Base-by-base conservation (phyloP, 768 basidiomycete species). In the Termitomyces sp. region DNA sequence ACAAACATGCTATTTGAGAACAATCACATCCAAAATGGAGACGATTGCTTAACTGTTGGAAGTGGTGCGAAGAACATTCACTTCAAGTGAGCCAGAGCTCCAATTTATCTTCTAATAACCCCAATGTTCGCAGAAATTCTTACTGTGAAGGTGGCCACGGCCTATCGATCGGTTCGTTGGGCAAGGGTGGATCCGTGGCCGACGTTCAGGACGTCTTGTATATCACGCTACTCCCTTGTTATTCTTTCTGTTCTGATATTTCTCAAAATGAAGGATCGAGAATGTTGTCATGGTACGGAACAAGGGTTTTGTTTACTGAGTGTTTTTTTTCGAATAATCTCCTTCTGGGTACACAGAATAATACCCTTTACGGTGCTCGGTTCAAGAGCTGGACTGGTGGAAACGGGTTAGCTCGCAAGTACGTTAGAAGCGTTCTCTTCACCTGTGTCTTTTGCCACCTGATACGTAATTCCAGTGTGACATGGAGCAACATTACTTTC, bases 361-460 rank as follows among this genome's bases (percentile, higher is more conserved):
- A 76, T 51, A 66, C 75, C 0, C 66, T 83, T 2, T 84, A 84
- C 54, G 83, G 70, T 7, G 83, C 82, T n/a, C 76, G 83, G 10
- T 85, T 84, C 71, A 84, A 84, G 70, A 84, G 83, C 62, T 84
- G 82, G 82, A 78, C 80, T 0, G 83, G 83, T 0, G 83, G 83
- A 32, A 80, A 81, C 54, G 83, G 84, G 0, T 51, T 79, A 2
- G 81, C 81, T 1, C 66, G 74, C 44, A 84, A 84, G 82, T 83
- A 57, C 6, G 74, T 59, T 11, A 11, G 26, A 30, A 10, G 12
- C 14, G 45, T 24, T 14, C 15, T 12, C 45, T 40, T 44, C 2
- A 3, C 8, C 41, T 35, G n/a, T n/a, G n/a, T n/a, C n/a, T n/a
- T n/a, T n/a, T n/a, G n/a, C n/a, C 11, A 5, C 30, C 10, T 40